Conservation (phyloP, 2,329 filamentous ascomycete species). For the Trichoderma atroviride region DNA sequence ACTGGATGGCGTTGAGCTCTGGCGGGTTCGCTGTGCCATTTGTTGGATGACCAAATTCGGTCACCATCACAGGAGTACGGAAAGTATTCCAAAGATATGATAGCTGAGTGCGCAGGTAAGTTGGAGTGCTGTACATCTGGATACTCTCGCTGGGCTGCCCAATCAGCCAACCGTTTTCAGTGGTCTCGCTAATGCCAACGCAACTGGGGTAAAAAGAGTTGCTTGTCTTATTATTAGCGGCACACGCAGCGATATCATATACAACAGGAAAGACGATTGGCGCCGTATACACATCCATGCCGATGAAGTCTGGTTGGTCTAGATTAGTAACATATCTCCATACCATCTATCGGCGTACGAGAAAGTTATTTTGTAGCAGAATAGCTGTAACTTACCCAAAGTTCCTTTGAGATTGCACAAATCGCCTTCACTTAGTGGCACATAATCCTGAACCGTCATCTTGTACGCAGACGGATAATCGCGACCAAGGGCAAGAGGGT, state of each 20-base stretch:
- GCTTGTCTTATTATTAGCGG: background rate
- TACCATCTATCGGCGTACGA: background rate
- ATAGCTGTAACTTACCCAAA: background rate
- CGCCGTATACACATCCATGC: background rate
- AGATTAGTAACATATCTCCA: background rate
- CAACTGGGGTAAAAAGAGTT: background rate
- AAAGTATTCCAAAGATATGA: conserved; percentile 64
- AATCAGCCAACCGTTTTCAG: background rate
- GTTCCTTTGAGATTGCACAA: background rate
- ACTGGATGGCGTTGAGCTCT: background rate
- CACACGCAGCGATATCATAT: background rate
- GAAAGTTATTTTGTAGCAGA: background rate
- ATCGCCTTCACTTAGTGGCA: conserved; percentile 50
- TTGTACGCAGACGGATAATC: conserved; percentile 54
- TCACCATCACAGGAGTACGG: conserved; percentile 50
- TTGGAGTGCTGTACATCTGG: background rate
- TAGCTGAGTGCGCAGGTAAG: conserved; percentile 42
- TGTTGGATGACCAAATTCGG: conserved; percentile 61
- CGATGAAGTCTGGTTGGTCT: background rate
- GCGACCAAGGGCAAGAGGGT: conserved; percentile 54
- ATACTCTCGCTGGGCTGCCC: background rate
- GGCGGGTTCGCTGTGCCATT: conserved; percentile 45
- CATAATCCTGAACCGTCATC: conserved; percentile 47
- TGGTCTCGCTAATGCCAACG: background rate
- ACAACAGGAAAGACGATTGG: background rate